A percentile compares a stretch with the other conserved stretches of the same genome.
These are phyloP conservation scores for Ophiocordyceps polyrhachis-furcata DNA, from an alignment of 2,329 filamentous ascomycete genomes.

Conservation along the genomic window DNA sequence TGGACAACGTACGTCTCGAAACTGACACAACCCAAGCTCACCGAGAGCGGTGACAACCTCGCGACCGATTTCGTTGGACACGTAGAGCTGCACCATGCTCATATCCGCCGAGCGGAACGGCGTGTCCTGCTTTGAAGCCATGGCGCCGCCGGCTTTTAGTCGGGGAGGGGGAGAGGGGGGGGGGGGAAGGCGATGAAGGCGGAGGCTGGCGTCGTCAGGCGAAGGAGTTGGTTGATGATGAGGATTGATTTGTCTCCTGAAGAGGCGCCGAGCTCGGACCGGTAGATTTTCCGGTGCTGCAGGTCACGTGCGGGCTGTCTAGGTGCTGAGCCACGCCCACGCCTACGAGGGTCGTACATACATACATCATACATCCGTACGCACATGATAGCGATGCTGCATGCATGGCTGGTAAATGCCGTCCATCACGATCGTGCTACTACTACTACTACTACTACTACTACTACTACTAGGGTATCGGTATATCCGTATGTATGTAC, in stretches of 20 bases:
- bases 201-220: conserved; percentile 9
- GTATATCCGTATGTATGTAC: no score
- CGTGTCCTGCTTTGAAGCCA: conserved; percentile 62
- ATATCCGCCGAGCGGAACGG: conserved; percentile 99
- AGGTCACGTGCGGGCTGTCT: background rate
- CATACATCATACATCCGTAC: no score
- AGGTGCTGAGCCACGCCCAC: no score
- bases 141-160: conserved; percentile 13
- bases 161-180: background rate
- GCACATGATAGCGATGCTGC: no score
- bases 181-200: background rate
- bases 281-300: background rate
- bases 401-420: no score
- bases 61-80: conserved; percentile 94
- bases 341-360: no score
- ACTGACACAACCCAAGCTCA: conserved; percentile 91
- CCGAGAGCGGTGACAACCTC: conserved; percentile 94
- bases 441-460: no score
- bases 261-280: background rate
- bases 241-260: background rate
- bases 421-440: no score
- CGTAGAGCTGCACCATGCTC: conserved; percentile 99
- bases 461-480: no score
- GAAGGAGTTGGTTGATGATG: conserved; percentile 4
- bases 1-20: conserved; percentile 61